Evolutionary conservation across 2,329 filamentous ascomycete species (phyloP).

Genomic region (Alternaria metachromatica): DNA sequence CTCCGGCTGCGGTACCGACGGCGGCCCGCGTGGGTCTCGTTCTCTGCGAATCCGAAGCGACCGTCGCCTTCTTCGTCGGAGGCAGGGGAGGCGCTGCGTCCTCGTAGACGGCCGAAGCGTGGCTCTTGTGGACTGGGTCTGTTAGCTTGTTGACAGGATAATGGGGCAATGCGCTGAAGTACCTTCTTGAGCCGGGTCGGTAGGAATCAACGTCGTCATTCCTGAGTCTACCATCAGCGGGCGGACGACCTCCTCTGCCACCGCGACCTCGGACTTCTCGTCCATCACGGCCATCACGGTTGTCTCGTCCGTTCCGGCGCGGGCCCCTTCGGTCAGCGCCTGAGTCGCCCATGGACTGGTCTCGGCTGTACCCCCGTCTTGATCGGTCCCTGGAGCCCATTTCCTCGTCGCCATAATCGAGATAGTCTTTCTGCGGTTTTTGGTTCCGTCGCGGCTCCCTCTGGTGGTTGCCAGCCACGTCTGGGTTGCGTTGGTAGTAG

Average conservation of each 20-base stretch:
- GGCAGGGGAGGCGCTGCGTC: slow-evolving; percentile 66
- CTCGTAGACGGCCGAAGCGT: slow-evolving; percentile 59
- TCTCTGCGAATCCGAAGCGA: slow-evolving; percentile 58
- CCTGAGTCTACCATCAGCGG: slow-evolving; percentile 17
- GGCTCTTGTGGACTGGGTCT: slow-evolving; percentile 33
- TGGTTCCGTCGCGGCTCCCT: slow-evolving; percentile 60
- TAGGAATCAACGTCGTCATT: slow-evolving; percentile 41
- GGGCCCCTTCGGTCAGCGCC: slow-evolving; percentile 33
- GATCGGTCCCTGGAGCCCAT: slow-evolving; percentile 22
- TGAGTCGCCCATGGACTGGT: slow-evolving; percentile 79
- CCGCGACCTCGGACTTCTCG: slow-evolving; percentile 24
- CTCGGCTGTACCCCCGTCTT: slow-evolving; percentile 58
- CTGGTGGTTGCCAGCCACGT: slow-evolving; percentile 73
- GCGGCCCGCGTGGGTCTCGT: slow-evolving; percentile 52
- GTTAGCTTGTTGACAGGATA: slow-evolving; percentile 7
- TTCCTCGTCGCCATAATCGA: slow-evolving; percentile 42
- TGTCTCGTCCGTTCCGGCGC: slow-evolving; percentile 29
- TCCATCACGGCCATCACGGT: slow-evolving; percentile 23
- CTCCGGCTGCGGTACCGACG: slow-evolving; percentile 53
- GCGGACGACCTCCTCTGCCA: slow-evolving; percentile 17
- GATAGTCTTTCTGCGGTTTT: slow-evolving; percentile 29
- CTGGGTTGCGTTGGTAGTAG: slow-evolving; percentile 91
- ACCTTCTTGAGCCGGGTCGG: slow-evolving; percentile 38
- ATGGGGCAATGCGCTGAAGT: not conserved
- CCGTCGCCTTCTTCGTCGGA: slow-evolving; percentile 56